phyloP scores from a whole-genome alignment of 2,329 filamentous ascomycete species.

The Aureobasidium sp. region DNA sequence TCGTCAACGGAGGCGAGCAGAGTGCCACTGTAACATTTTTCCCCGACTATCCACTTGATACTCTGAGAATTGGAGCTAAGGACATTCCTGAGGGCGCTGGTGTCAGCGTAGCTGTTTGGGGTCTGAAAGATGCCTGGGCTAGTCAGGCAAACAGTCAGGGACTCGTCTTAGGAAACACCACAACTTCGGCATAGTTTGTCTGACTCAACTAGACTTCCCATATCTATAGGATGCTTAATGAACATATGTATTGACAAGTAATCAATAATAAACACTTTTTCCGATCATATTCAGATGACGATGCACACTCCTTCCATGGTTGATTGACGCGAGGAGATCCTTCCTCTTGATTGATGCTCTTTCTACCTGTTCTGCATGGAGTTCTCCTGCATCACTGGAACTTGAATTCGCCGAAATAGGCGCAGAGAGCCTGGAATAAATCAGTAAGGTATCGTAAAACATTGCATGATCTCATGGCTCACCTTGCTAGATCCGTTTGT shows the following conservation, averaged over 20 bases:
- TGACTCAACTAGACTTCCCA: too few species aligned
- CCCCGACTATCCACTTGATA: constrained; percentile 34
- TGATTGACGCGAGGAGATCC: too few species aligned
- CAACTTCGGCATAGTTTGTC: constrained; percentile 6
- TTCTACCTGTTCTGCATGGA: too few species aligned
- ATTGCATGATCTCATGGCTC: constrained; percentile 13
- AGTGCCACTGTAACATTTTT: constrained; percentile 45
- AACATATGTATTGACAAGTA: too few species aligned
- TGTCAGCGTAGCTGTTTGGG: constrained; percentile 33
- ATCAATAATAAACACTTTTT: too few species aligned
- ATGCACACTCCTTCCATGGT: too few species aligned
- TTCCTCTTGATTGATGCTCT: too few species aligned
- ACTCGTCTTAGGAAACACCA: constrained; percentile 29
- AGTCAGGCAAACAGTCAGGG: constrained; percentile 22
- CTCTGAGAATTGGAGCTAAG: constrained; percentile 26
- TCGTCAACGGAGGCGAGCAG: constrained; percentile 43
- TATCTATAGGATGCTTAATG: too few species aligned
- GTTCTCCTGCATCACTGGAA: too few species aligned
- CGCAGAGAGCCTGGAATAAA: constrained; percentile 53
- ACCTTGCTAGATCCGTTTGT: constrained; percentile 85
- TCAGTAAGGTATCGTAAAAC: too few species aligned
- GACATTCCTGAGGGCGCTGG: constrained; percentile 28
- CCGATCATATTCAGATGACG: too few species aligned
- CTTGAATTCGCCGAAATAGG: constrained; percentile 48
- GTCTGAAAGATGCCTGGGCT: constrained; percentile 30